Percentiles rank a stretch among this genome's conserved stretches.
Evolutionary conservation across 129 eudicot species (phyloP).

Genomic region (Cynara cardunculus): DNA sequence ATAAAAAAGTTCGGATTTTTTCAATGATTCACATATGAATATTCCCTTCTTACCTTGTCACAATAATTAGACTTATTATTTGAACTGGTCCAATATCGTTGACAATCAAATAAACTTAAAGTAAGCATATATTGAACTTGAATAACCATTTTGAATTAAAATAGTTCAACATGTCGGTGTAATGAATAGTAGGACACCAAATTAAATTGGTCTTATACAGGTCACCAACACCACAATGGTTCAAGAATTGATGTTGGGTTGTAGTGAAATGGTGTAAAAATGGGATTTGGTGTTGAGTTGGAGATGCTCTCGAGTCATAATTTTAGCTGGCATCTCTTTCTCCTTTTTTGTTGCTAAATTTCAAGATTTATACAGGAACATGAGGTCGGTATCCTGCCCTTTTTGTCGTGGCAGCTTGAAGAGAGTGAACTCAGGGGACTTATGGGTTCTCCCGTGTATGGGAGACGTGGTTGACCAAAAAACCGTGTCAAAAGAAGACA

Average conservation of each 20-base stretch:
- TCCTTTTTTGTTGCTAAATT: constrained; percentile 12
- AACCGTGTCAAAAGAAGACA: constrained; percentile 51
- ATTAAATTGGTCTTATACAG: not conserved
- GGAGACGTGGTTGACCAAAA: constrained; percentile 58
- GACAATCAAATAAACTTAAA: not conserved
- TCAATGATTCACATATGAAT: too few species aligned
- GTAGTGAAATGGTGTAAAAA: too few species aligned
- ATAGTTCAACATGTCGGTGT: not conserved
- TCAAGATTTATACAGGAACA: constrained; percentile 42
- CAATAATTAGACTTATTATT: too few species aligned
- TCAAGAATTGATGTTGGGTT: not conserved
- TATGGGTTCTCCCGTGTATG: constrained; percentile 64
- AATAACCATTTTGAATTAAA: not conserved
- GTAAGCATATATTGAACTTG: not conserved
- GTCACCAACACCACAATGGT: not conserved
- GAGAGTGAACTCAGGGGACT: constrained; percentile 65
- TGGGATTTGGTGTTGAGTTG: not conserved
- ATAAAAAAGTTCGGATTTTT: too few species aligned
- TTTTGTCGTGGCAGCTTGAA: constrained; percentile 73
- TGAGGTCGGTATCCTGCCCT: constrained; percentile 70
- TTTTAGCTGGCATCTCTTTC: not conserved
- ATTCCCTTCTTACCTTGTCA: too few species aligned
- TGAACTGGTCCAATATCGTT: not conserved
- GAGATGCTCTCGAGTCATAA: not conserved
- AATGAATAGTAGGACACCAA: not conserved